Base-by-base conservation (phyloP, 2,329 filamentous ascomycete genomes). In the Nemania serpens region DNA sequence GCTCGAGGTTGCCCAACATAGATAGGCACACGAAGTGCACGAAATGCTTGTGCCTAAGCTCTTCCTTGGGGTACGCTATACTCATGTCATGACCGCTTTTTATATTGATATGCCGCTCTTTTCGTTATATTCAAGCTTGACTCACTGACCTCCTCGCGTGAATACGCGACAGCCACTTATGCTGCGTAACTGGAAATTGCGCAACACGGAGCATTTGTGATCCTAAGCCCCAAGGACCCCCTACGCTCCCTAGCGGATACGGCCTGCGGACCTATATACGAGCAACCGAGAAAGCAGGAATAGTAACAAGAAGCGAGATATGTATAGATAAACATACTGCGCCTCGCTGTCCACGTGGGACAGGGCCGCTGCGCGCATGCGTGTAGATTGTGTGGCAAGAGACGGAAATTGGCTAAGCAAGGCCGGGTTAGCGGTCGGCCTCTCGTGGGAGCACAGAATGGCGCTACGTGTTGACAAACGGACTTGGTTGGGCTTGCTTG, bases 401-500 rank as follows among this genome's bases (percentile, higher is more conserved):
- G 33, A 22, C 25, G 39, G 42, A 48, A 47, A 58, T 41, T 57
- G 42, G 36, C 42, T 39, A 48, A 36, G 25, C 29, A 34, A 49
- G 39, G 25, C 42, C 42, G 37, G 42, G 50, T 61, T 41, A 43
- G 51, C 42, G 25, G 52, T 59, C 59, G 52, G 49, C 15, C 33
- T 39, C 43, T 17, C 22, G 41, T 48, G 33, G 45, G 43, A 39
- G 20, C 36, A 61, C 53, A 49, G 41, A 45, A 47, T 33, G 33
- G 17, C 15, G 55, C 25, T 59, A 48, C 37, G 36, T 59, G 39
- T 54, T 47, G 49, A 36, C 39, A 45, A 54, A 53, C 15, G 53
- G 50, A 50, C n/a, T 54, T 42, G 42, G 53, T 37, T 51, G 33
- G 34, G 34, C 57, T 59, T 56, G 37, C 51, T 59, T 64, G 48